These are phyloP conservation scores for Multifurca ochricompacta DNA, from an alignment of 768 basidiomycete species.

Conservation along the genomic window DNA sequence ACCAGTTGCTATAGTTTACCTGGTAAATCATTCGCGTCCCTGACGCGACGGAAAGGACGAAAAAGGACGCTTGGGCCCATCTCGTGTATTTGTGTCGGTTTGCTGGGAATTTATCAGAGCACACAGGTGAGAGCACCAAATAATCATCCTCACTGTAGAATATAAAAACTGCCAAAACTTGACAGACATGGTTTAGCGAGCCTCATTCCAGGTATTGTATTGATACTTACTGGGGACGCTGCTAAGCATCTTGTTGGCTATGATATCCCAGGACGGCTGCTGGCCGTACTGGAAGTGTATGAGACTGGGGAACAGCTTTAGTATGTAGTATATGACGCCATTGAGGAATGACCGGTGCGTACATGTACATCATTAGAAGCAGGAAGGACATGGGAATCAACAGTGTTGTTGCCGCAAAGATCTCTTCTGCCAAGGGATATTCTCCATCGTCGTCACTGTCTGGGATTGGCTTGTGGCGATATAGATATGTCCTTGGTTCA, in stretches of 20 bases:
- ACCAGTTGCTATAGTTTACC: conserved; percentile 62
- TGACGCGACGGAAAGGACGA: conserved; percentile 46
- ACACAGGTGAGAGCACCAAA: neutral
- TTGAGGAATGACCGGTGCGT: conserved; percentile 26
- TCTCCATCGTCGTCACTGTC: conserved; percentile 30
- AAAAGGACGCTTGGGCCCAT: conserved; percentile 48
- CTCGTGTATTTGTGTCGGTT: conserved; percentile 53
- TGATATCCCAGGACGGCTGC: conserved; percentile 38
- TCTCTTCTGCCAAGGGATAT: conserved; percentile 51
- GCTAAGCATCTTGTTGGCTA: conserved; percentile 51
- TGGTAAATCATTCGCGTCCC: conserved; percentile 67
- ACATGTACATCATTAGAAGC: conserved; percentile 82
- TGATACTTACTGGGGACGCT: conserved; percentile 61
- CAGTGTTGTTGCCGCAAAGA: conserved; percentile 55
- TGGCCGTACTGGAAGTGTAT: conserved; percentile 74
- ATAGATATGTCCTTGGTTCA: neutral
- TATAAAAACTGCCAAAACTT: conserved; percentile 68
- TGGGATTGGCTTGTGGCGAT: neutral
- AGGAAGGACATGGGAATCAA: conserved; percentile 72
- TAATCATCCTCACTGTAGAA: conserved; percentile 53
- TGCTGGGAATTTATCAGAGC: conserved; percentile 38
- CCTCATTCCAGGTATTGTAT: neutral
- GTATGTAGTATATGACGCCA: neutral
- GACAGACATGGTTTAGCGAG: neutral
- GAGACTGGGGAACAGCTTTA: conserved; percentile 37